phyloP scores from a whole-genome alignment of 768 basidiomycete species.

The Leucocoprinus sp. region DNA sequence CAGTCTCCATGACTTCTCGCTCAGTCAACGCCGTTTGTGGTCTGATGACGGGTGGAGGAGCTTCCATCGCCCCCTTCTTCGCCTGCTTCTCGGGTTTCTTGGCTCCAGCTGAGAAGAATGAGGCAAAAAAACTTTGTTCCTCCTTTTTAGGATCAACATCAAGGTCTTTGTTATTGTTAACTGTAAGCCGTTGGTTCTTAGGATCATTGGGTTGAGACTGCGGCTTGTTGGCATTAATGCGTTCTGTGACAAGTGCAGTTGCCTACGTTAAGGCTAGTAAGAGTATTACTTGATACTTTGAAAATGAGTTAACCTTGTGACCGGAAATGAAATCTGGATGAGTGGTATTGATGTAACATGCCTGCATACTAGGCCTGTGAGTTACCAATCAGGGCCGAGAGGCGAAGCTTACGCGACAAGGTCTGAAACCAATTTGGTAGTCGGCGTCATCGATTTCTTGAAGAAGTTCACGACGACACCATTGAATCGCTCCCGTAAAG shows the following conservation, averaged over 20 bases:
- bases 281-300: not conserved
- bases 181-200: conserved; percentile 52
- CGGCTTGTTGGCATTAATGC: conserved; percentile 75
- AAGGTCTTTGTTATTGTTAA: conserved; percentile 93
- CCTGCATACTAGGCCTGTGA: conserved; percentile 70
- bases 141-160: conserved; percentile 88
- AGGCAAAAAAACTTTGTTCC: conserved; percentile 88
- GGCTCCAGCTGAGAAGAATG: conserved; percentile 81
- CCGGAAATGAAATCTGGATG: conserved; percentile 98
- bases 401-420: conserved; percentile 69
- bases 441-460: conserved; percentile 89
- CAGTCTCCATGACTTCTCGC: conserved; percentile 96
- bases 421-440: conserved; percentile 89
- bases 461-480: conserved; percentile 94
- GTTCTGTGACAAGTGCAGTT: conserved; percentile 79
- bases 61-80: conserved; percentile 38
- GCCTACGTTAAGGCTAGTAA: conserved; percentile 46
- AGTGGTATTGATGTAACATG: conserved; percentile 98
- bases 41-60: conserved; percentile 82
- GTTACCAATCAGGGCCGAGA: not conserved
- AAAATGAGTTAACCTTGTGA: conserved; percentile 52
- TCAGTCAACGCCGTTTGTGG: conserved; percentile 90
- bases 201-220: conserved; percentile 50
- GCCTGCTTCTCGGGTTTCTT: conserved; percentile 44
- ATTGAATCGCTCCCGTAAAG: conserved; percentile 95